These are phyloP conservation scores for Mycocentrospora acerina DNA, from an alignment of 2,329 filamentous ascomycete species.

Conservation along the genomic window DNA sequence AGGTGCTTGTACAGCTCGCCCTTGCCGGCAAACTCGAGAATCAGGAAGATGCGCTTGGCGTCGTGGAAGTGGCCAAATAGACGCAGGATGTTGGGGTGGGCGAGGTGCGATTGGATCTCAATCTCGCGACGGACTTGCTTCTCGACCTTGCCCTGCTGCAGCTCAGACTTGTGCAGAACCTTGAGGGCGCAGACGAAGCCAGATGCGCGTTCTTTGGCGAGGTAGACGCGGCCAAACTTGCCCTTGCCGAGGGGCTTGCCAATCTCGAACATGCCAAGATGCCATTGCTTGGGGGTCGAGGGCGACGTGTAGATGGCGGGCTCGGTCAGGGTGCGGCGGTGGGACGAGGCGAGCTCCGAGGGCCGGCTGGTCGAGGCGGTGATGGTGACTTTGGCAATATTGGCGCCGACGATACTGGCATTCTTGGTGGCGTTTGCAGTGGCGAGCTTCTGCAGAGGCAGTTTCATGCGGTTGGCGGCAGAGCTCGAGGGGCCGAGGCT, in stretches of 20 bases:
- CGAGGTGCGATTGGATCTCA: slow-evolving; percentile 84
- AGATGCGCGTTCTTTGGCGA: slow-evolving; percentile 75
- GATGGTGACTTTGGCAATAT: slow-evolving; percentile 64
- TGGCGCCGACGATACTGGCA: slow-evolving; percentile 23
- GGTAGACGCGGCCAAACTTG: slow-evolving; percentile 84
- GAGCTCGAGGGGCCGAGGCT: slow-evolving; percentile 48
- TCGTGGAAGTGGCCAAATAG: slow-evolving; percentile 89
- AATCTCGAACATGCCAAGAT: slow-evolving; percentile 93
- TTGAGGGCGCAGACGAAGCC: slow-evolving; percentile 86
- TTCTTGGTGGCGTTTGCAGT: slow-evolving; percentile 66
- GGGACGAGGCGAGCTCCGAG: slow-evolving; percentile 41
- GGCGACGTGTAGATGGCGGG: slow-evolving; percentile 47
- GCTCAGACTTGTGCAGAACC: slow-evolving; percentile 80
- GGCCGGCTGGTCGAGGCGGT: slow-evolving; percentile 55
- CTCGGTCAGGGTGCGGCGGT: slow-evolving; percentile 49
- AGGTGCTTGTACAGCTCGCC: slow-evolving; percentile 88
- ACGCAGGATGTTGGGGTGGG: slow-evolving; percentile 81
- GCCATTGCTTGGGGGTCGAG: slow-evolving; percentile 60
- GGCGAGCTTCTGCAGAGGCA: slow-evolving; percentile 78
- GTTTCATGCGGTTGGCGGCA: slow-evolving; percentile 66
- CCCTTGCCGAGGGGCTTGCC: slow-evolving; percentile 83
- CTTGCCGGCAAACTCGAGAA: slow-evolving; percentile 82
- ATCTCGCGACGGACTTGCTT: slow-evolving; percentile 87
- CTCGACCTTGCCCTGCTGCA: slow-evolving; percentile 78
- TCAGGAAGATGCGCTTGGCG: slow-evolving; percentile 82